Conservation (phyloP, 805 yeast species). For the Starmerella lactis-condensi region DNA sequence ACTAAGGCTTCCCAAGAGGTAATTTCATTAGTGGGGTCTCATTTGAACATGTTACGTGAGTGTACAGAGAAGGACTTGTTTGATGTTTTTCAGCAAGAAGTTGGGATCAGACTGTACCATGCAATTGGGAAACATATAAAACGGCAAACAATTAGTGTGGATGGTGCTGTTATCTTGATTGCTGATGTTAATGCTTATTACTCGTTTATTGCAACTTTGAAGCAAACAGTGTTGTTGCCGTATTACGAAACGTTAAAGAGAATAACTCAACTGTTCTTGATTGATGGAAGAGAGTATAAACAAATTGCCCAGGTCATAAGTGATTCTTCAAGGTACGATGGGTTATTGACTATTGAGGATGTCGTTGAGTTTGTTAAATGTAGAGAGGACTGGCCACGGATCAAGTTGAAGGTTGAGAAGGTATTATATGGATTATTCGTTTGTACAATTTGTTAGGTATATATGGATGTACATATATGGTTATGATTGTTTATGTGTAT, state of each 20-base stretch:
- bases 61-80: conserved; percentile 74
- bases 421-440: conserved; percentile 83
- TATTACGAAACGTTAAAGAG: conserved; percentile 64
- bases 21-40: conserved; percentile 45
- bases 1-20: conserved; percentile 49
- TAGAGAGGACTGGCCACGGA: conserved; percentile 67
- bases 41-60: conserved; percentile 54
- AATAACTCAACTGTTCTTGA: conserved; percentile 66
- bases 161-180: conserved; percentile 68
- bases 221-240: conserved; percentile 41
- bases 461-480: no score
- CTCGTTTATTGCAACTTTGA: conserved; percentile 41
- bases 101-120: conserved; percentile 70
- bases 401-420: conserved; percentile 67
- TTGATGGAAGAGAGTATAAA: conserved; percentile 55
- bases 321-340: conserved; percentile 70
- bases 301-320: conserved; percentile 69
- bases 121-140: conserved; percentile 61
- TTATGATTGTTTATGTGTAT: no score
- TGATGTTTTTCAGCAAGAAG: conserved; percentile 86
- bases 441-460: conserved; percentile 9
- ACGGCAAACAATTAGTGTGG: conserved; percentile 48
- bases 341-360: conserved; percentile 80
- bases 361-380: conserved; percentile 81
- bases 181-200: conserved; percentile 66